A percentile compares a stretch with the other conserved stretches of the same genome.
phyloP scores from a whole-genome alignment of 2,329 filamentous ascomycete species.

The Diplodia intermedia region DNA sequence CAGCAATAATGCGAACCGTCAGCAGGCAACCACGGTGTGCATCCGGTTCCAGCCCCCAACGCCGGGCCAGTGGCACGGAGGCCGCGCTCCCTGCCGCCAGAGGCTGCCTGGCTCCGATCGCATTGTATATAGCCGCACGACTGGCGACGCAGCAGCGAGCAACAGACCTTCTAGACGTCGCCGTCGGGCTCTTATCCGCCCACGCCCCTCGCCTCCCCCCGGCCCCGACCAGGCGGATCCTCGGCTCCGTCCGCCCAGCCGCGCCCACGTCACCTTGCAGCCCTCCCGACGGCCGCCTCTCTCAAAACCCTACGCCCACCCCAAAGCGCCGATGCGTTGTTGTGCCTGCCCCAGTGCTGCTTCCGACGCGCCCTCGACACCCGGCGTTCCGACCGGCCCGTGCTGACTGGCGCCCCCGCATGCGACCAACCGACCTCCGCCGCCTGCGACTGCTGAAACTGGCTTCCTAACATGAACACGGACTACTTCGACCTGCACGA shows the following conservation, averaged over 20 bases:
- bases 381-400: slow-evolving; percentile 14
- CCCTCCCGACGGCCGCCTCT: slow-evolving; percentile 3
- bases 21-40: slow-evolving; percentile 15
- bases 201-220: background rate
- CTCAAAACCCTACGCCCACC: slow-evolving; percentile 9
- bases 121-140: slow-evolving; percentile 6
- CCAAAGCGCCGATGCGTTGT: slow-evolving; percentile 19
- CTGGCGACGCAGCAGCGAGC: background rate
- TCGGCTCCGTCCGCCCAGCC: slow-evolving; percentile 20
- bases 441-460: slow-evolving; percentile 25
- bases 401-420: slow-evolving; percentile 22
- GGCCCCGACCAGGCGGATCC: slow-evolving; percentile 23
- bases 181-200: slow-evolving; percentile 8
- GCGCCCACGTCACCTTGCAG: slow-evolving; percentile 21
- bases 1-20: slow-evolving; percentile 32
- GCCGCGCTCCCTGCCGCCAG: background rate
- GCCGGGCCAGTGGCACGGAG: slow-evolving; percentile 6
- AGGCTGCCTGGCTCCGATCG: background rate
- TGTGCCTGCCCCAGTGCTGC: slow-evolving; percentile 9
- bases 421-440: slow-evolving; percentile 15
- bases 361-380: slow-evolving; percentile 1
- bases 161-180: background rate
- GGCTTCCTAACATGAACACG: slow-evolving; percentile 31
- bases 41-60: background rate
- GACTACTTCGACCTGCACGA: slow-evolving; percentile 16